Percentiles rank a stretch among this genome's conserved stretches.
Conservation (phyloP, 1,284 basidiomycete genomes). For the Fomitopsis betulina region DNA sequence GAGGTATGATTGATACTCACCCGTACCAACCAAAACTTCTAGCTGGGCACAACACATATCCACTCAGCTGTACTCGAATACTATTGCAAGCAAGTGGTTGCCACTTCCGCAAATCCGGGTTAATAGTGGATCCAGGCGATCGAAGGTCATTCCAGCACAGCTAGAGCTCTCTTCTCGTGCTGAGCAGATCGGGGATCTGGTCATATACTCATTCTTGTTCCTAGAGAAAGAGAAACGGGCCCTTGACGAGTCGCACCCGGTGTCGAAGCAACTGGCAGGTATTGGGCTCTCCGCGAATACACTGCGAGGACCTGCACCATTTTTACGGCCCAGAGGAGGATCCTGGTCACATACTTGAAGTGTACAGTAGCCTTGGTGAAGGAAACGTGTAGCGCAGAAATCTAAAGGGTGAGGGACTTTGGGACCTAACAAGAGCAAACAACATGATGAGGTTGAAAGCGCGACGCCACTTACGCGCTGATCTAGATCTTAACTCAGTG, state of each 20-base stretch:
- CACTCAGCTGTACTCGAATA: slow-evolving; percentile 32
- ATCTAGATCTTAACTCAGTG: too few relatives aligned
- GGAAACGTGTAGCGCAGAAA: too few relatives aligned
- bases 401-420: too few relatives aligned
- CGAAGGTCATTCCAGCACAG: slow-evolving; percentile 20
- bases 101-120: slow-evolving; percentile 31
- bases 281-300: neutral
- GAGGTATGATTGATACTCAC: slow-evolving; percentile 25
- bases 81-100: slow-evolving; percentile 28
- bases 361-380: too few relatives aligned
- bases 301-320: neutral
- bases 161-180: slow-evolving; percentile 31
- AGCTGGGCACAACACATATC: neutral
- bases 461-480: too few relatives aligned
- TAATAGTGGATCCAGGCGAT: slow-evolving; percentile 18
- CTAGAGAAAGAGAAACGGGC: slow-evolving; percentile 25
- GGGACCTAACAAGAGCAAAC: too few relatives aligned
- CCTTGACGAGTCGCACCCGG: neutral
- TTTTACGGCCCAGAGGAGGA: neutral
- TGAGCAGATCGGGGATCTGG: slow-evolving; percentile 31
- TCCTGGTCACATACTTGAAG: too few relatives aligned
- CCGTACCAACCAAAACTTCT: neutral
- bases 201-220: slow-evolving; percentile 36
- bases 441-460: too few relatives aligned
- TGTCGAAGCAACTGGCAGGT: neutral